Evolutionary conservation across 768 basidiomycete species (phyloP).

Genomic region (Rhodotorula paludigena): DNA sequence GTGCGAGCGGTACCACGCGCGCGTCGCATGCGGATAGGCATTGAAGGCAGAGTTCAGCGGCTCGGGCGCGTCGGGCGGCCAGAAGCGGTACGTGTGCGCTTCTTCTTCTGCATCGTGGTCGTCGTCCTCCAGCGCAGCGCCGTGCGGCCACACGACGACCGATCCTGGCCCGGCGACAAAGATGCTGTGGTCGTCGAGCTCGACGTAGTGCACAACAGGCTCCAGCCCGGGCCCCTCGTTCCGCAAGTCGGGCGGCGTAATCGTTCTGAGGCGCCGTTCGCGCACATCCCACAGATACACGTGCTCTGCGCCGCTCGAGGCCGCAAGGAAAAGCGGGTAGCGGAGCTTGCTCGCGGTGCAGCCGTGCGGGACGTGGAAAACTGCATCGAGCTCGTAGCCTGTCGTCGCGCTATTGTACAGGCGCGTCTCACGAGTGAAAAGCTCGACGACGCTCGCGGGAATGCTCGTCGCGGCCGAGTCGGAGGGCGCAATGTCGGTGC

Average conservation of each 20-base stretch:
- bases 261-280: not conserved
- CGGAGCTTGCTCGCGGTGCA: slow-evolving; percentile 4
- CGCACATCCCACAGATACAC: not conserved
- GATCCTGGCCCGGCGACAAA: slow-evolving; percentile 1
- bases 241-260: not conserved
- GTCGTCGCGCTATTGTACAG: not conserved
- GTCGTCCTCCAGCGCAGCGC: no score
- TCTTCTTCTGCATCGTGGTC: no score
- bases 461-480: no score
- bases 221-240: not conserved
- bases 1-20: not conserved
- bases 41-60: no score
- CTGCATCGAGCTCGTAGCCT: not conserved
- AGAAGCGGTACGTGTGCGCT: not conserved
- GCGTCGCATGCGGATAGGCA: not conserved
- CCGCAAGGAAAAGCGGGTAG: not conserved
- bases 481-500: not conserved
- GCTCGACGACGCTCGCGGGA: not conserved
- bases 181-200: slow-evolving; percentile 5
- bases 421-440: not conserved
- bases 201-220: not conserved
- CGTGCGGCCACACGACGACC: not conserved
- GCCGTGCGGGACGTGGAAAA: fast-evolving
- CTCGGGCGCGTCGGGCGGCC: not conserved
- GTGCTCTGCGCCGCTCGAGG: not conserved